Percentiles rank a stretch among this genome's conserved stretches.
Conservation (phyloP, 78 protist genomes). For the Dictyostelium citrinum region DNA sequence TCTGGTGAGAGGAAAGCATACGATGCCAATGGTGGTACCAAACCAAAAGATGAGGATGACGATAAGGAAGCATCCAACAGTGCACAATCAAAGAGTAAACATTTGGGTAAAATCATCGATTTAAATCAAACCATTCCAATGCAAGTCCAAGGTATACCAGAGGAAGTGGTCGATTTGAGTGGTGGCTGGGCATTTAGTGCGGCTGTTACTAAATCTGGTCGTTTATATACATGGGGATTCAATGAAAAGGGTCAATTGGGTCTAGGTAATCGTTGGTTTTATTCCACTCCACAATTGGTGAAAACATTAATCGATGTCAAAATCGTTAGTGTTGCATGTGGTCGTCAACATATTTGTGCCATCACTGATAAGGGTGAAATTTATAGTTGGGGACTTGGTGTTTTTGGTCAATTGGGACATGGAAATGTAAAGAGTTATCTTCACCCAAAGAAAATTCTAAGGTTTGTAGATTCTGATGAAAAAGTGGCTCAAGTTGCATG, state of each 20-base stretch:
- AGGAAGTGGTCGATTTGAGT: conserved; percentile 12
- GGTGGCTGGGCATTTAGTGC: conserved; percentile 79
- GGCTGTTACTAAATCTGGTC: conserved; percentile 25
- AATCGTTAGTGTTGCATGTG: conserved; percentile 54
- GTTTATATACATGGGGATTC: conserved; percentile 80
- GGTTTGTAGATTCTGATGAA: neutral
- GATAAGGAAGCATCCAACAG: neutral
- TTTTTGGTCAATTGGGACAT: conserved; percentile 71
- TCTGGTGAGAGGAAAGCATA: conserved; percentile 44
- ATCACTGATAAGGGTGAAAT: conserved; percentile 55
- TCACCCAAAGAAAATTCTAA: conserved; percentile 14
- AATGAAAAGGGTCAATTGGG: conserved; percentile 82
- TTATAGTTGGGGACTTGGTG: conserved; percentile 80
- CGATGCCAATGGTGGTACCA: conserved; percentile 21
- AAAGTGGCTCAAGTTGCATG: conserved; percentile 6
- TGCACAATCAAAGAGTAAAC: neutral
- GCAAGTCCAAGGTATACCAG: neutral
- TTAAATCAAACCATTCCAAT: conserved; percentile 30
- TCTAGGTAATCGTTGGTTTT: conserved; percentile 59
- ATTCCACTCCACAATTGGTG: conserved; percentile 47
- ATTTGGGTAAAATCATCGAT: conserved; percentile 64
- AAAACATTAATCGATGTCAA: neutral
- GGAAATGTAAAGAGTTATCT: conserved; percentile 32
- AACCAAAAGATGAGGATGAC: conserved; percentile 9
- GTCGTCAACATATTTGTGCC: conserved; percentile 73